A percentile compares a stretch with the other conserved stretches of the same genome.
Conservation (phyloP, 305 asterid genomes). For the Coffea humblotiana region DNA sequence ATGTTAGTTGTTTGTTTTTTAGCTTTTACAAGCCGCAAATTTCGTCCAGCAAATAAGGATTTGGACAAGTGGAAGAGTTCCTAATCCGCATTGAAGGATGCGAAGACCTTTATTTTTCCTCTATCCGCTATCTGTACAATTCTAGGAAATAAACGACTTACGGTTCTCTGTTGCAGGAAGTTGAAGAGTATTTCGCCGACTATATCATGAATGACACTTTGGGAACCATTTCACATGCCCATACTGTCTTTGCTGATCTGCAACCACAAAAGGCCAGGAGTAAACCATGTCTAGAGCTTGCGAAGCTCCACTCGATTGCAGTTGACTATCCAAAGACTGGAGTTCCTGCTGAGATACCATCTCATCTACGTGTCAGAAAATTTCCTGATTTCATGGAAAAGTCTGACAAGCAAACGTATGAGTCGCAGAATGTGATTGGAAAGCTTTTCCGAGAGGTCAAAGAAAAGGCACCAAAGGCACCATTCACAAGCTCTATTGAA, state of each 20-base stretch:
- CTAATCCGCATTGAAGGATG: not conserved
- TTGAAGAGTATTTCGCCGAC: constrained; percentile 77
- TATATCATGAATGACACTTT: constrained; percentile 79
- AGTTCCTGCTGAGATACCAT: constrained; percentile 80
- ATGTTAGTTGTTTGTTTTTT: too few relatives aligned
- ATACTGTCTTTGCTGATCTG: constrained; percentile 76
- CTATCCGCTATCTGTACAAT: too few relatives aligned
- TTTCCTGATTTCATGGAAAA: constrained; percentile 98
- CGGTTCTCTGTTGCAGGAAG: constrained; percentile 50
- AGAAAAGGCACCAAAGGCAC: constrained; percentile 34
- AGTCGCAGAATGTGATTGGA: constrained; percentile 61
- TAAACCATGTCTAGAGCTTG: constrained; percentile 56
- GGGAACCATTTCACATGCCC: constrained; percentile 85
- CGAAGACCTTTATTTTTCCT: too few relatives aligned
- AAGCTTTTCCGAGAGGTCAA: constrained; percentile 74
- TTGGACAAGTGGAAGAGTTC: not conserved
- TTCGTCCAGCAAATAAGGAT: not conserved
- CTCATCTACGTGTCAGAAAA: constrained; percentile 62
- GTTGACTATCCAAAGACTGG: constrained; percentile 97
- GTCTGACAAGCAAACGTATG: constrained; percentile 57
- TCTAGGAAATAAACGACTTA: too few relatives aligned
- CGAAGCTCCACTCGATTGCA: constrained; percentile 69
- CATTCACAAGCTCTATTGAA: constrained; percentile 27
- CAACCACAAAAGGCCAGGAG: constrained; percentile 55
- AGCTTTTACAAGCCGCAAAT: not conserved